Percentiles rank a stretch among this genome's conserved stretches.
These are phyloP conservation scores for Phytopythium ostracodes DNA, from an alignment of 352 stramenopile species.

Conservation along the genomic window DNA sequence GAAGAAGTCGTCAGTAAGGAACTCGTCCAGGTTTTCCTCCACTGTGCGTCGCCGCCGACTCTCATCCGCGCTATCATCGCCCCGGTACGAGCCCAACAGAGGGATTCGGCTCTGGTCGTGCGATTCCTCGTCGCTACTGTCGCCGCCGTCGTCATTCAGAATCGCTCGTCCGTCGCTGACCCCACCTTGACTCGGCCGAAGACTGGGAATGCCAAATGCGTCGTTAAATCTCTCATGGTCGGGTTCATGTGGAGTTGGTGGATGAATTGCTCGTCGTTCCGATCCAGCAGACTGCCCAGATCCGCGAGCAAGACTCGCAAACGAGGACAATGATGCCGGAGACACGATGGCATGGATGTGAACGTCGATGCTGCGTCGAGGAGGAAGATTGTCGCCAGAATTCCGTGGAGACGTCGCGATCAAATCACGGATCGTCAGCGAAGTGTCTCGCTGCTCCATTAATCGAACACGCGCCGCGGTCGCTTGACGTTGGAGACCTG, in stretches of 20 bases:
- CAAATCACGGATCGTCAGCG: conserved; percentile 56
- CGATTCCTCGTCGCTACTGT: conserved; percentile 23
- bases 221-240: conserved; percentile 24
- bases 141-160: conserved; percentile 25
- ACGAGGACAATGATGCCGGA: conserved; percentile 60
- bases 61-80: conserved; percentile 18
- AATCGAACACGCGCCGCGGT: conserved; percentile 4
- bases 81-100: conserved; percentile 45
- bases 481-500: conserved; percentile 1
- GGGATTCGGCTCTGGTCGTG: conserved; percentile 56
- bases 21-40: conserved; percentile 35
- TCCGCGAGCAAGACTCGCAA: conserved; percentile 25
- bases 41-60: conserved; percentile 26
- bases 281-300: conserved; percentile 9
- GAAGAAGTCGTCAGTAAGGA: conserved; percentile 67
- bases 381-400: conserved; percentile 21
- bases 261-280: not conserved
- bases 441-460: conserved; percentile 44
- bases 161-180: conserved; percentile 18
- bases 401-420: conserved; percentile 37
- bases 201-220: conserved; percentile 31
- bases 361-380: conserved; percentile 75
- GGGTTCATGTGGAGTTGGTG: conserved; percentile 1
- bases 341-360: conserved; percentile 87
- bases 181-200: conserved; percentile 20